Conservation (phyloP, 257 asterid species). For the Solanum chmielewskii region DNA sequence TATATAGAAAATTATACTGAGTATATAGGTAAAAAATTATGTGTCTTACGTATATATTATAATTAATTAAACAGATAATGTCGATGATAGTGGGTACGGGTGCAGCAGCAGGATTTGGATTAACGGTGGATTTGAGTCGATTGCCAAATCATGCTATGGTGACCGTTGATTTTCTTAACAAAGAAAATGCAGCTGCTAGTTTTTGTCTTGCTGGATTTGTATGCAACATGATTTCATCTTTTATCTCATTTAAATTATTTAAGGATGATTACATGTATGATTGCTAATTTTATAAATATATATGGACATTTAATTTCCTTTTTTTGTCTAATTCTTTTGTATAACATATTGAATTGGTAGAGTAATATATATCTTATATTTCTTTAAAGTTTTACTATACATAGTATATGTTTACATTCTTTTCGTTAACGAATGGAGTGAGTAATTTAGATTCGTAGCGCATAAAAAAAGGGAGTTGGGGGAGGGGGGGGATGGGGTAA, state of each 20-base stretch:
- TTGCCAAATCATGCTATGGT: neutral
- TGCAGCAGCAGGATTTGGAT: conserved; percentile 41
- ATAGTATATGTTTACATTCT: neutral
- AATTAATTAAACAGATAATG: neutral
- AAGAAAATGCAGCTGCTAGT: conserved; percentile 26
- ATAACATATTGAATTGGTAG: neutral
- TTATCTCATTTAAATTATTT: conserved; percentile 3
- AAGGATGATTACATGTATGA: neutral
- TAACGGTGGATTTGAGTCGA: conserved; percentile 31
- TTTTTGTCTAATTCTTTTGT: neutral
- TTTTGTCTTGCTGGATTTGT: conserved; percentile 26
- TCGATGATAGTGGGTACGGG: conserved; percentile 23
- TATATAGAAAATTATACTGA: too few relatives aligned
- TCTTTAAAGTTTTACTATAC: neutral
- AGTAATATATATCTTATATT: neutral
- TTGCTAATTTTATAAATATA: neutral
- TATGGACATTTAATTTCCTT: neutral
- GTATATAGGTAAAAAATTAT: too few relatives aligned
- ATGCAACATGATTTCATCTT: conserved; percentile 25
- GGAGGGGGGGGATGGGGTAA: too few relatives aligned
- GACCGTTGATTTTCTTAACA: conserved; percentile 13
- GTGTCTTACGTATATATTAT: neutral
- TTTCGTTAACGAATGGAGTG: neutral
- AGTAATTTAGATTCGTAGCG: neutral
- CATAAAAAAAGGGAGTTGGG: neutral